Evolutionary conservation across 225 moss, liverwort and hornwort genomes (phyloP).

Genomic region (Lunularia cruciata): DNA sequence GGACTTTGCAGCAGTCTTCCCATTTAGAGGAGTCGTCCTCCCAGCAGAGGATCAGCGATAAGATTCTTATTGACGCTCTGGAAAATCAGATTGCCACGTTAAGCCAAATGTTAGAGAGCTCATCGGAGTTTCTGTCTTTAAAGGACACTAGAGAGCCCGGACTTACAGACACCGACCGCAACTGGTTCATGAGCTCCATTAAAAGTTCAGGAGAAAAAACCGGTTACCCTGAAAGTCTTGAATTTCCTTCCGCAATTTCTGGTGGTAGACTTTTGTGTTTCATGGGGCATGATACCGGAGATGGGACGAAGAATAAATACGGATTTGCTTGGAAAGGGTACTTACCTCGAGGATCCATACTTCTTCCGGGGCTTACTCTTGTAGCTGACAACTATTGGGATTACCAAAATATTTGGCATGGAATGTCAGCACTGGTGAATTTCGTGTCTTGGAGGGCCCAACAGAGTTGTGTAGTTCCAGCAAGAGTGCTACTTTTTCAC

Average conservation of each 20-base stretch:
- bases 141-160: slow-evolving; percentile 52
- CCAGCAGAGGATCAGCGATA: slow-evolving; percentile 3
- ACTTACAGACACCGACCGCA: slow-evolving; percentile 39
- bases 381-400: slow-evolving; percentile 82
- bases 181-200: slow-evolving; percentile 88
- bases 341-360: slow-evolving; percentile 38
- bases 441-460: slow-evolving; percentile 63
- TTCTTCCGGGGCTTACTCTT: slow-evolving; percentile 60
- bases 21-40: neutral
- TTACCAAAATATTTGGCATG: slow-evolving; percentile 83
- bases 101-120: slow-evolving; percentile 9
- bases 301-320: slow-evolving; percentile 71
- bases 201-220: neutral
- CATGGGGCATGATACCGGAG: slow-evolving; percentile 39
- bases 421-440: slow-evolving; percentile 65
- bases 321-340: slow-evolving; percentile 55
- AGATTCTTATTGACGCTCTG: slow-evolving; percentile 12
- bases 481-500: slow-evolving; percentile 67
- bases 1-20: slow-evolving; percentile 6
- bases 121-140: slow-evolving; percentile 53
- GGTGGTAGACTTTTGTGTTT: slow-evolving; percentile 62
- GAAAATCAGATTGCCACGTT: slow-evolving; percentile 24
- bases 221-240: slow-evolving; percentile 57
- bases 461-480: slow-evolving; percentile 49
- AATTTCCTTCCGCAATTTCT: slow-evolving; percentile 63